Base-by-base conservation (phyloP, 78 protist genomes). In the Creolimax fragrantissima region DNA sequence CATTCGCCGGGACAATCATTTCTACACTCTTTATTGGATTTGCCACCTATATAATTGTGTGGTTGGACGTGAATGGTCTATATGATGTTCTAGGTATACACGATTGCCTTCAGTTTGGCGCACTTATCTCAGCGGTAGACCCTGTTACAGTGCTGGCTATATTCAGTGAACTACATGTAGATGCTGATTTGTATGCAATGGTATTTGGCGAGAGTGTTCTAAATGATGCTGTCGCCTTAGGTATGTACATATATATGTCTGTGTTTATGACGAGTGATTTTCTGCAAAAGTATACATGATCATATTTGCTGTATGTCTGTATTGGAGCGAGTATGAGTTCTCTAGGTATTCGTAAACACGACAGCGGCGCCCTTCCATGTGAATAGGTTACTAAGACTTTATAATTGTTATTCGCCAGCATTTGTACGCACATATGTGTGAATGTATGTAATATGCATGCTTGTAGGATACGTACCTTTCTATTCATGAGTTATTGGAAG, bases 121-220 rank as follows among this genome's bases (percentile, higher is more conserved):
- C 98, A 3, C 94, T 98, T 5, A 94, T 97, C 4, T 89, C 95
- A 2, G 96, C 98, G 4, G 96, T 96, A 3, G 99, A 98, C 84
- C 98, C 99, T 17, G 92, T 95, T 37, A 85, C 96, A 0, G 92
- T 85, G 44, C 89, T 95, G 36, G 94, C 94, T 37, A 95, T 95
- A 85, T 92, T 95, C 67, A 44, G 45, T 44, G 94, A 90, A 0
- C 5, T 97, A 41, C 92, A 88, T 84, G 96, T 58, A 4, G 91
- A 95, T 85, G 92, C 6, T 35, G 83, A 58, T 17, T 5, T 95
- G 43, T 58, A 93, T 35, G 45, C 89, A 32, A 66, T 90, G 35
- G 92, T 95, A 36, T 95, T 95, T 92, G 96, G 96, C 37, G 96
- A 95, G 74, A 66, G 91, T 5, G 86, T 92, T 3, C 85, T 95